Percentiles rank a stretch among this genome's conserved stretches.
Evolutionary conservation across 148 eudicot genomes (phyloP).

Genomic region (Linanthus parryae): DNA sequence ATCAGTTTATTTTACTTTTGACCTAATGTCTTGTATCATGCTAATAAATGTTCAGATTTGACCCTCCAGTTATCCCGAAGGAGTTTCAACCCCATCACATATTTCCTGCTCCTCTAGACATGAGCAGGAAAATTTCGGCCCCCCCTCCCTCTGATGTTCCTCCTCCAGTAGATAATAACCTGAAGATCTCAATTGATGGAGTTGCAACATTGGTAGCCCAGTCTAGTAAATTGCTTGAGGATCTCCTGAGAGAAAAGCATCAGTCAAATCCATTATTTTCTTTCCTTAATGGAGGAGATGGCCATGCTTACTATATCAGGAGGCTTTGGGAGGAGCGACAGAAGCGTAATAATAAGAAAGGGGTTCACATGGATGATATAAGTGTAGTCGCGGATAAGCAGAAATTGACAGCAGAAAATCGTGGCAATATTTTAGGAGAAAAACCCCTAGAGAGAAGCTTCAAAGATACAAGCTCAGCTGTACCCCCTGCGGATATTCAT

Average conservation of each 20-base stretch:
- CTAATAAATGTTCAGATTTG: slow-evolving; percentile 49
- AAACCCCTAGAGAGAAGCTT: slow-evolving; percentile 63
- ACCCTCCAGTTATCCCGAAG: slow-evolving; percentile 72
- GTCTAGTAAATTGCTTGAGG: slow-evolving; percentile 87
- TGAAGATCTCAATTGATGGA: slow-evolving; percentile 79
- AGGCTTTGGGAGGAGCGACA: slow-evolving; percentile 90
- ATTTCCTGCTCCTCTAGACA: slow-evolving; percentile 59
- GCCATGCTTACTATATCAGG: slow-evolving; percentile 74
- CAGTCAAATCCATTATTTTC: slow-evolving; percentile 71
- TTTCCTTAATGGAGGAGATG: slow-evolving; percentile 82
- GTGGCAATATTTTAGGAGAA: slow-evolving; percentile 85
- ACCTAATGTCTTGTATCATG: neutral
- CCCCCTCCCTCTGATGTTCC: slow-evolving; percentile 60
- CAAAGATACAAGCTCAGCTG: slow-evolving; percentile 30
- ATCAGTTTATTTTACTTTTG: neutral
- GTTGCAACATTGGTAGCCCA: slow-evolving; percentile 90
- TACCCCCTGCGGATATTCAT: slow-evolving; percentile 27
- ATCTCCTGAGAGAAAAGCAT: slow-evolving; percentile 81
- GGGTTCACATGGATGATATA: slow-evolving; percentile 32
- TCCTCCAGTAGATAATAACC: slow-evolving; percentile 71
- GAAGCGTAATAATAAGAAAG: slow-evolving; percentile 46
- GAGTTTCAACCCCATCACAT: slow-evolving; percentile 70
- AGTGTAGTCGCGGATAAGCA: slow-evolving; percentile 44
- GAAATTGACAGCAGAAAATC: slow-evolving; percentile 83
- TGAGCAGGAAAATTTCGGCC: slow-evolving; percentile 21